Evolutionary conservation across 306 rosid species (phyloP).

Genomic region (Cajanus cajan): DNA sequence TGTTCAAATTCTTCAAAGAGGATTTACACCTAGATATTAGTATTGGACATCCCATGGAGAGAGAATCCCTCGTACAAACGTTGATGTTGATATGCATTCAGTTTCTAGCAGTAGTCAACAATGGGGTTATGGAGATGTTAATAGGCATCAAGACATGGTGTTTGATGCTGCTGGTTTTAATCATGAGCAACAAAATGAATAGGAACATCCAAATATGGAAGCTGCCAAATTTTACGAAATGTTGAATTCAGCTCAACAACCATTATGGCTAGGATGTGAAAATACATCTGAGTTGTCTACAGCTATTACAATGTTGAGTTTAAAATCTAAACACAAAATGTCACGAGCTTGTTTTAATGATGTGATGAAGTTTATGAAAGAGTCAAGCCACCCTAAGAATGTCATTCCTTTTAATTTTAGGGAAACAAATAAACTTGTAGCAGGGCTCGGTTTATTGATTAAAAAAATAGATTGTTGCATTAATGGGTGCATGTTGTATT

Average conservation of each 20-base stretch:
- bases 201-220: no score
- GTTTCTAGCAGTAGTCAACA: no score
- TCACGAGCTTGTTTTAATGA: slow-evolving; percentile 6
- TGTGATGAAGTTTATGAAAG: not conserved
- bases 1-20: no score
- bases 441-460: not conserved
- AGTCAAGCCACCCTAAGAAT: not conserved
- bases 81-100: no score
- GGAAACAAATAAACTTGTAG: not conserved
- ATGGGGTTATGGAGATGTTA: no score
- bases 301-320: not conserved
- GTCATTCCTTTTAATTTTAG: not conserved
- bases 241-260: not conserved
- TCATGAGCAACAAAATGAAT: no score
- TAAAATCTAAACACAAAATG: slow-evolving; percentile 13
- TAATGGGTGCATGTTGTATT: no score
- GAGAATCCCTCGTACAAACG: no score
- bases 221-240: not conserved
- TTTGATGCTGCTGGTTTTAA: no score
- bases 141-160: no score
- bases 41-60: no score
- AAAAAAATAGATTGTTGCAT: not conserved
- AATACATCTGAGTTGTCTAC: not conserved
- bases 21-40: no score
- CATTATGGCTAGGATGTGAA: not conserved